Evolutionary conservation across 495 filamentous ascomycete genomes (phyloP).

Genomic region (Aeminium ludgeri): DNA sequence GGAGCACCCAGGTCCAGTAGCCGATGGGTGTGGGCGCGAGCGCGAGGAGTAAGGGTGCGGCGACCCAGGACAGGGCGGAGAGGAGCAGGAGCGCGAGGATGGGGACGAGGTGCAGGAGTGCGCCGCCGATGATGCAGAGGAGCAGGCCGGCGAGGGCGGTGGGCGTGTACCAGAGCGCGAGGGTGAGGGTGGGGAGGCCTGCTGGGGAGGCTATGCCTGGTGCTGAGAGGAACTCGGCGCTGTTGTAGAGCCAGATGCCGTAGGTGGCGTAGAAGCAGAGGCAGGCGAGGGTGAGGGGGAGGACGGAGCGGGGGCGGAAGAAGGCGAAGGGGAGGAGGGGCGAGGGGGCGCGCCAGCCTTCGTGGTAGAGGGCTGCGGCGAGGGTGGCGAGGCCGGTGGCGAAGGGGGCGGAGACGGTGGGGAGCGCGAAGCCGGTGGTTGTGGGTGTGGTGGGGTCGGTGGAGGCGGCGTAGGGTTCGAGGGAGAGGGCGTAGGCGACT

Average conservation of each 20-base stretch:
- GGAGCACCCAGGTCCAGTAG: constrained; percentile 61
- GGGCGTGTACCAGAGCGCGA: constrained; percentile 65
- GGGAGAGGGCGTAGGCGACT: constrained; percentile 62
- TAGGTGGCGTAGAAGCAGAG: constrained; percentile 65
- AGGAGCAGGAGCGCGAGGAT: constrained; percentile 54
- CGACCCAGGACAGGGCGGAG: constrained; percentile 47
- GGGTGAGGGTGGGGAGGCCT: constrained; percentile 48
- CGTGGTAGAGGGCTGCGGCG: constrained; percentile 45
- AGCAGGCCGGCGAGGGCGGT: constrained; percentile 62
- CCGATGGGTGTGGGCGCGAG: constrained; percentile 44
- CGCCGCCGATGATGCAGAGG: constrained; percentile 51
- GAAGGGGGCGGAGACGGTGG: constrained; percentile 49
- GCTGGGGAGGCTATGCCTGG: constrained; percentile 2
- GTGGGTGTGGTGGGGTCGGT: constrained; percentile 38
- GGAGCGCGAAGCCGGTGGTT: constrained; percentile 45
- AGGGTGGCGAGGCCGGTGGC: constrained; percentile 42
- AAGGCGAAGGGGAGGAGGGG: constrained; percentile 63
- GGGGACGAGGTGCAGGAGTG: constrained; percentile 57
- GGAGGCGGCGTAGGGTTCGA: constrained; percentile 26
- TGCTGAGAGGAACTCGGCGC: constrained; percentile 53
- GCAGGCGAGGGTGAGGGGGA: constrained; percentile 44
- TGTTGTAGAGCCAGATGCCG: constrained; percentile 67
- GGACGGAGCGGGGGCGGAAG: constrained; percentile 58
- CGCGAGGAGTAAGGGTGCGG: constrained; percentile 60
- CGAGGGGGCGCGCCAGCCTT: constrained; percentile 55